Base-by-base conservation (phyloP, 1,139 yeast species). In the Waltiozyma sp. region DNA sequence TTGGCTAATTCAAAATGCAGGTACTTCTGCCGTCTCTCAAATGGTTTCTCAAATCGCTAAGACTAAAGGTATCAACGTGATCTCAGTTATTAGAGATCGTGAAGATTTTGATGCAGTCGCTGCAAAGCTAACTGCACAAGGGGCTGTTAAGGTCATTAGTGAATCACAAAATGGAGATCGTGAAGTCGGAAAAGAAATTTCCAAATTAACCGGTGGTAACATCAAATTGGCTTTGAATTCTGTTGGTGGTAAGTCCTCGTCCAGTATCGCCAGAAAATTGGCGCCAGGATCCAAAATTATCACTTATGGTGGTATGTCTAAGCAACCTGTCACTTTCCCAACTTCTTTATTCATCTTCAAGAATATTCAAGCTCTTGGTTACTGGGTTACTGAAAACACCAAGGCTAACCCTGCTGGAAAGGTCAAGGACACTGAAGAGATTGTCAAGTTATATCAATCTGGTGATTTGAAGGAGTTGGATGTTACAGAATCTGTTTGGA, bases 221-320 rank as follows among this genome's bases (percentile, higher is more conserved):
- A 71, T 89, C 55, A 80, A 77, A 60, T 69, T 91, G 45, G 98
- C 87, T 1, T 69, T 91, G 50, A 91, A 93, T 64, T 86, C 96
- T 57, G 93, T 91, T 39, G 96, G 98, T 42, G 98, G 98, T 28
- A 74, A 82, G 51, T 80, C 87, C 36, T 75, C 88, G 37, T 72
- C 95, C 1, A 80, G 81, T 38, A 69, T 91, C 52, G 91, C 95
- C 9, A 73, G 96, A 51, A 88, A 88, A 59, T 71, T 91, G 49
- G 77, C 75, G 42, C 72, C 76, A 48, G 86, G 88, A 28, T 79
- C 78, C 2, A 71, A 83, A 49, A 70, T 91, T 70, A 77, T 85
- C 55, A 88, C 98, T 1, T 91, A 91, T 59, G 99, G 99, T 26
- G 98, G 96, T 41, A 91, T 91, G 98, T 86, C 97, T 6, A 80